Percentiles rank a stretch among this genome's conserved stretches.
phyloP scores from a whole-genome alignment of 495 filamentous ascomycete genomes.

The Aspergillus incahuasiensis region DNA sequence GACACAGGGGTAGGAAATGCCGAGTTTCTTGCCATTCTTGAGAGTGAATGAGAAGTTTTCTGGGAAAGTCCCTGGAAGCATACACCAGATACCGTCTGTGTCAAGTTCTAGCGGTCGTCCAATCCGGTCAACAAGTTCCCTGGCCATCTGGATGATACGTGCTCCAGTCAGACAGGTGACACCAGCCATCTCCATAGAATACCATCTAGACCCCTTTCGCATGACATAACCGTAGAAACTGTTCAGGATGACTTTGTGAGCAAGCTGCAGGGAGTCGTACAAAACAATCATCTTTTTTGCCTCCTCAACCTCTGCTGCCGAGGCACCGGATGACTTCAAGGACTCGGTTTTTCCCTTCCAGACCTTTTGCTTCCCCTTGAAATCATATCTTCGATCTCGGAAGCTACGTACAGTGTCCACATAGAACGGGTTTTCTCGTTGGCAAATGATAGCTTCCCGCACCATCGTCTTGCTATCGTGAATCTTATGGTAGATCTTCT shows the following conservation, averaged over 20 bases:
- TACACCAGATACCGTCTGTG: constrained; percentile 99
- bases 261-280: constrained; percentile 93
- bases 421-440: constrained; percentile 98
- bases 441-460: constrained; percentile 95
- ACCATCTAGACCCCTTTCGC: constrained; percentile 98
- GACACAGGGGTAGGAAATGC: constrained; percentile 96
- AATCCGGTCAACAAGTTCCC: constrained; percentile 89
- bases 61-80: constrained; percentile 93
- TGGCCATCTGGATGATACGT: constrained; percentile 95
- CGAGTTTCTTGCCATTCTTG: constrained; percentile 90
- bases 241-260: constrained; percentile 98
- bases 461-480: constrained; percentile 92
- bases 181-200: constrained; percentile 99
- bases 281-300: constrained; percentile 98
- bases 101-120: constrained; percentile 95
- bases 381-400: constrained; percentile 93
- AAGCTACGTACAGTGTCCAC: constrained; percentile 94
- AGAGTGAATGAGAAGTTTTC: constrained; percentile 95
- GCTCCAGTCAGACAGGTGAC: constrained; percentile 97
- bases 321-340: constrained; percentile 75
- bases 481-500: constrained; percentile 99
- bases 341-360: constrained; percentile 96
- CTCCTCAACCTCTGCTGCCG: constrained; percentile 73
- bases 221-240: constrained; percentile 99
- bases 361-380: constrained; percentile 95